Evolutionary conservation across 768 basidiomycete genomes (phyloP), one percentile per base, ranked within the genome.

Genomic region (Pleurotus pulmonarius): DNA sequence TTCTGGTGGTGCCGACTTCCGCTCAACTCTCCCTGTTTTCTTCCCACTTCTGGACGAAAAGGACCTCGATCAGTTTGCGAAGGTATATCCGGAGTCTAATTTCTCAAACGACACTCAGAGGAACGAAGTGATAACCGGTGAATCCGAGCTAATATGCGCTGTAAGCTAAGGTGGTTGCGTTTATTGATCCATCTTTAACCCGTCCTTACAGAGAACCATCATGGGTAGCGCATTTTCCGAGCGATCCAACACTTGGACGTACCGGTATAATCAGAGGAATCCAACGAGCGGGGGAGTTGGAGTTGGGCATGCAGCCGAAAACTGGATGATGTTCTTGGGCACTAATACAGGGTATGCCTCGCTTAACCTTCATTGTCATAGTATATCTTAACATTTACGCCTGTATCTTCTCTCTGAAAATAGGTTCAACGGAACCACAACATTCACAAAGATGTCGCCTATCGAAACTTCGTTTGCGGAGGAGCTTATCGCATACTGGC

Each of bases 291-390:
- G 69, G 13, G 69, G 69, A 15, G 51, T 64, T 0, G 69, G 49
- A 7, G 78, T 81, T 1, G 65, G 52, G 1, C 84, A 85, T 59
- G 77, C 84, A 5, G 75, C 85, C 0, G 85, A 84, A 64, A 85
- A 86, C 61, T 85, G 81, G 80, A 85, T 84, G 82, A 81, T 86
- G 83, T 85, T 84, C 70, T 65, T 67, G 18, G 85, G 86, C 1
- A 78, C 74, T 1, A 80, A 80, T 56, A 84, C 83, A 26, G 85
- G 85, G 86, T 84, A 62, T 16, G 73, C 9, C 29, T 61, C 9
- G 8, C 18, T 24, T 7, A 34, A 8, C 1, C 34, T 18, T 18
- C 15, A 34, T 4, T 55, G 37, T 8, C 38, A 18, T 47, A 29
- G 12, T 11, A 46, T 20, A 46, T 20, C 29, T 49, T n/a, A 11